A percentile compares a stretch with the other conserved stretches of the same genome.
These are phyloP conservation scores for Saturnispora sekii DNA, from an alignment of 805 yeast species.

Conservation along the genomic window DNA sequence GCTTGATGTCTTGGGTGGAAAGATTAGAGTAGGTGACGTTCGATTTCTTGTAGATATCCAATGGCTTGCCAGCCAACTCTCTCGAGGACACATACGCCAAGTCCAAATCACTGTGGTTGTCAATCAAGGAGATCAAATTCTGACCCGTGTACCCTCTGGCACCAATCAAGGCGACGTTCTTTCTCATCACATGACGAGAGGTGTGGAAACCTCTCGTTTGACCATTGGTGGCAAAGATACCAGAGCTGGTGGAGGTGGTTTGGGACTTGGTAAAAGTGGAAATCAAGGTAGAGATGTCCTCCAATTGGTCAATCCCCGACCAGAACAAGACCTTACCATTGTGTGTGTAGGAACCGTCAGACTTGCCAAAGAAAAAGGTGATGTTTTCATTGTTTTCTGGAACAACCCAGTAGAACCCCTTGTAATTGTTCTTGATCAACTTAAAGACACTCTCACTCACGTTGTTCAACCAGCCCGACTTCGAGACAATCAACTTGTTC, in stretches of 20 bases:
- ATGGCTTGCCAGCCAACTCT: slow-evolving; percentile 79
- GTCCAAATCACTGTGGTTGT: slow-evolving; percentile 80
- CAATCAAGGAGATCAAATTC: slow-evolving; percentile 78
- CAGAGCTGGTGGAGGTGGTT: slow-evolving; percentile 27
- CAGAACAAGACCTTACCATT: slow-evolving; percentile 88
- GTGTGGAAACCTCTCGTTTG: slow-evolving; percentile 24
- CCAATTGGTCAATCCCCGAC: slow-evolving; percentile 73
- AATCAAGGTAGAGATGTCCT: slow-evolving; percentile 54
- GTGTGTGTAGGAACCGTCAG: slow-evolving; percentile 88
- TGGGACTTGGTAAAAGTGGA: slow-evolving; percentile 35
- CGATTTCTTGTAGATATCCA: slow-evolving; percentile 78
- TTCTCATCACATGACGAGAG: slow-evolving; percentile 10
- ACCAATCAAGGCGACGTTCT: slow-evolving; percentile 84
- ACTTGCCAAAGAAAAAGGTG: slow-evolving; percentile 83
- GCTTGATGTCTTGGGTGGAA: slow-evolving; percentile 75
- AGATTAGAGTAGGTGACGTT: slow-evolving; percentile 76
- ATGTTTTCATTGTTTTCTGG: slow-evolving; percentile 85
- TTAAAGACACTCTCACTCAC: slow-evolving; percentile 92
- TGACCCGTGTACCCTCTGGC: slow-evolving; percentile 98
- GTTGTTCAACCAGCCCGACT: slow-evolving; percentile 94
- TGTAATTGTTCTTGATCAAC: slow-evolving; percentile 66
- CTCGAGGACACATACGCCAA: slow-evolving; percentile 92
- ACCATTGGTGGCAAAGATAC: slow-evolving; percentile 35
- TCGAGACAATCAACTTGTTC: slow-evolving; percentile 79
- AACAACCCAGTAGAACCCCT: slow-evolving; percentile 76